Base-by-base conservation (phyloP, 2,329 filamentous ascomycete genomes). In the Catunica adiposa region DNA sequence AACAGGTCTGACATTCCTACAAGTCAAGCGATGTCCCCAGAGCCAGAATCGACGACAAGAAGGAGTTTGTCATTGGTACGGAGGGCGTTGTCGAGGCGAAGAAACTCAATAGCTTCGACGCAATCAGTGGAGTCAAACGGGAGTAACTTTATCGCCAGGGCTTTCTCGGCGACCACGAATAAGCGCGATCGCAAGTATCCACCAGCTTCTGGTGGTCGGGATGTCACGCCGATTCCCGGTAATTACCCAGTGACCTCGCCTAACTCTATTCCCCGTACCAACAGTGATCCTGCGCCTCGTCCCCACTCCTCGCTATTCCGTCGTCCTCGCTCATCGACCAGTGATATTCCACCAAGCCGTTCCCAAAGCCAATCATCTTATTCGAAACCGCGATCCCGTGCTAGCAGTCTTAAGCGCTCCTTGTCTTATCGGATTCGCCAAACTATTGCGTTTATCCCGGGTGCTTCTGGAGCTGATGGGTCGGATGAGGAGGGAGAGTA, bases 391-490 rank as follows among this genome's bases (percentile, higher is more conserved):
- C 53, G 47, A 3, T 58, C 56, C 15, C 56, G 56, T 55, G 72
- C 76, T 57, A 73, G 75, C 57, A 71, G 75, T 34, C 72, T 73
- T 1, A 60, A 61, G 7, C 67, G 72, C 55, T 77, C 71, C 57
- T 63, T 82, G 14, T 78, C 75, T 59, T 66, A 70, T 34, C 74
- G 72, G 31, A 66, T 80, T 67, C 78, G 76, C 66, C 69, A 71
- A 37, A 82, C 79, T 0, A 81, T 83, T 68, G 73, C 79, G 11
- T 79, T 82, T 26, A 62, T 82, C 51, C 44, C 40, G 40, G 40
- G 40, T 8, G 79, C 80, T 0, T 61, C 71, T n/a, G 68, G 69
- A 2, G 66, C 71, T 48, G 68, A 73, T 23, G 67, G 69, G 29
- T n/a, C 8, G 15, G 20, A 17, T n/a, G 8, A 7, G 15, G 40